Percentiles rank a stretch among this genome's conserved stretches.
Evolutionary conservation across 768 basidiomycete genomes (phyloP).

Genomic region (Suillus hirtellus): DNA sequence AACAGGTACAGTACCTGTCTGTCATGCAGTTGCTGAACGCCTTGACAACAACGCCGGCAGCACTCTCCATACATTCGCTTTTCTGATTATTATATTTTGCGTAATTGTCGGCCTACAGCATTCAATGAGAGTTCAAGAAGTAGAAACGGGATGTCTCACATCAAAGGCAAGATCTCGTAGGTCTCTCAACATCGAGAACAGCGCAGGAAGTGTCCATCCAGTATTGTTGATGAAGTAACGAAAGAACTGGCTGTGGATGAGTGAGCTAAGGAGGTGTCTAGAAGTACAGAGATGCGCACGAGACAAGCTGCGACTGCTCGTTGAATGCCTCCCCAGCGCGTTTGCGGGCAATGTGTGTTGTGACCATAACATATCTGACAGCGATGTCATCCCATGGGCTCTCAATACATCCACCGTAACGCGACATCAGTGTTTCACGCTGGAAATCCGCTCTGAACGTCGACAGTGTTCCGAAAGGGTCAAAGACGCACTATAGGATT

Average conservation of each 20-base stretch:
- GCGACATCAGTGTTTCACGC: conserved; percentile 22
- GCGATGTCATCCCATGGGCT: conserved; percentile 87
- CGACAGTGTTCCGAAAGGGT: neutral
- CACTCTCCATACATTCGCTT: conserved; percentile 79
- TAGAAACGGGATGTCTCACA: conserved; percentile 41
- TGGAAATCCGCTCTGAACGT: conserved; percentile 16
- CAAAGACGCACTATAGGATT: conserved; percentile 47
- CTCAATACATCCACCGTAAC: conserved; percentile 61
- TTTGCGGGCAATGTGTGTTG: conserved; percentile 67
- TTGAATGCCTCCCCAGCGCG: conserved; percentile 75
- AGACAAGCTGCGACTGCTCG: conserved; percentile 73
- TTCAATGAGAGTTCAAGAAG: neutral
- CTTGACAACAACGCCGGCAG: conserved; percentile 83
- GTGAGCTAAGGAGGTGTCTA: conserved; percentile 3
- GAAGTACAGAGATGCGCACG: conserved; percentile 49
- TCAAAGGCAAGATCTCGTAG: conserved; percentile 84
- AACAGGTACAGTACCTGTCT: conserved; percentile 54
- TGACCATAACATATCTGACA: conserved; percentile 77
- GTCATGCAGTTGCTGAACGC: conserved; percentile 89
- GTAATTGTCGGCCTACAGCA: conserved; percentile 58
- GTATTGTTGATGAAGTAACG: conserved; percentile 79
- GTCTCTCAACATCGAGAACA: conserved; percentile 82
- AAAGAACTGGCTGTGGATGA: conserved; percentile 60
- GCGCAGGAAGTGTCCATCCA: conserved; percentile 82
- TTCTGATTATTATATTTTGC: conserved; percentile 56